These are phyloP conservation scores for Apiospora marii DNA, from an alignment of 2,329 filamentous ascomycete genomes.

Conservation along the genomic window DNA sequence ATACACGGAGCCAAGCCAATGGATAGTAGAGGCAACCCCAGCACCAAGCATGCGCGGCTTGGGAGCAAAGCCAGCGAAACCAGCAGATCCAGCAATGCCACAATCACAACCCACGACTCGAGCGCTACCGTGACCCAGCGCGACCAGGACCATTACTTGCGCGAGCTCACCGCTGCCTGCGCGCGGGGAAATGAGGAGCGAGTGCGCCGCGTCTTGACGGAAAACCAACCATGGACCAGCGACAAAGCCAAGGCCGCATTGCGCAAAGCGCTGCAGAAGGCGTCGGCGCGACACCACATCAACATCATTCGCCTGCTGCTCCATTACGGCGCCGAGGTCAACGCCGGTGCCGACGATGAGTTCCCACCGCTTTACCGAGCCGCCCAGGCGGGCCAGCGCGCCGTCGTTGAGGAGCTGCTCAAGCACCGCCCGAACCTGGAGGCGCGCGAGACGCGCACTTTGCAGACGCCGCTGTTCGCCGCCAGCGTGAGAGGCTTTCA, in stretches of 20 bases:
- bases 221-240: conserved; percentile 45
- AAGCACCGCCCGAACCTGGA: conserved; percentile 43
- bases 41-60: conserved; percentile 22
- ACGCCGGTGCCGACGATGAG: conserved; percentile 45
- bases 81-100: conserved; percentile 45
- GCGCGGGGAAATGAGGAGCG: conserved; percentile 47
- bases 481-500: conserved; percentile 46
- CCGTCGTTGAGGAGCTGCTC: conserved; percentile 45
- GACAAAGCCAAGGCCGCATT: conserved; percentile 45
- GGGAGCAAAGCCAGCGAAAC: conserved; percentile 27
- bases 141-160: conserved; percentile 43
- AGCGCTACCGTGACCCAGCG: conserved; percentile 37
- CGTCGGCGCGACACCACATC: conserved; percentile 46
- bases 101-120: conserved; percentile 35
- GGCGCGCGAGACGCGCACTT: conserved; percentile 39
- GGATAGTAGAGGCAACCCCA: conserved; percentile 24
- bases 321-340: conserved; percentile 46
- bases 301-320: conserved; percentile 47
- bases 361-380: conserved; percentile 48
- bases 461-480: conserved; percentile 47
- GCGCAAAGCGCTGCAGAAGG: conserved; percentile 48
- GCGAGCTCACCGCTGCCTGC: conserved; percentile 46
- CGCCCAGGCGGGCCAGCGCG: conserved; percentile 46
- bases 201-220: conserved; percentile 46
- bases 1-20: conserved; percentile 21